Conservation (phyloP, 495 filamentous ascomycete genomes). For the Penicillium pancosmium region DNA sequence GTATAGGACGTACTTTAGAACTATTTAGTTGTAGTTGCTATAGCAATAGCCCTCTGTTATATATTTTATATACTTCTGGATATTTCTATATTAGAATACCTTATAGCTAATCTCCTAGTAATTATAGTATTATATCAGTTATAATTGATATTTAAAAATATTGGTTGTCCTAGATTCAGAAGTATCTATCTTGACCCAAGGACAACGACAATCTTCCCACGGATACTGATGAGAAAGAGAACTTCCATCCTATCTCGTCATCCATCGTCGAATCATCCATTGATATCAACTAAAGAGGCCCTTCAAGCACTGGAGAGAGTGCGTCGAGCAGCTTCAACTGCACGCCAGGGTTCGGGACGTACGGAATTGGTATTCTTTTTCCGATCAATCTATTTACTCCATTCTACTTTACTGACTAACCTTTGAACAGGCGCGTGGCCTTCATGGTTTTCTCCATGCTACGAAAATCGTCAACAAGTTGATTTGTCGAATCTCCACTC, state of each 20-base stretch:
- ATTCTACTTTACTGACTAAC: not conserved
- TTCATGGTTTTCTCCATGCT: not conserved
- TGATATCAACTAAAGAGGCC: not conserved
- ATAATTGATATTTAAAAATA: too few species aligned
- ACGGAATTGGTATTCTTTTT: not conserved
- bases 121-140: too few species aligned
- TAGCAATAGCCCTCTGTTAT: too few species aligned
- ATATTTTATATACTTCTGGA: too few species aligned
- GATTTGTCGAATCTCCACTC: not conserved
- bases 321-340: not conserved
- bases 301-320: not conserved
- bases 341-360: not conserved
- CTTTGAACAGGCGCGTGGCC: not conserved
- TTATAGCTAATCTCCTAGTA: too few species aligned
- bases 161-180: too few species aligned
- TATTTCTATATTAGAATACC: too few species aligned
- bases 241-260: not conserved
- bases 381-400: not conserved
- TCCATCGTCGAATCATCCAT: not conserved
- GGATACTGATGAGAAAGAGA: not conserved
- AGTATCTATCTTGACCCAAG: conserved; percentile 14
- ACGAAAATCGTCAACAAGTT: not conserved
- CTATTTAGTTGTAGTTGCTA: too few species aligned
- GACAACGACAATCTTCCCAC: not conserved
- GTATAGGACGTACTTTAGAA: too few species aligned